Conservation (phyloP, 2,329 filamentous ascomycete species). For the Beauveria australis region DNA sequence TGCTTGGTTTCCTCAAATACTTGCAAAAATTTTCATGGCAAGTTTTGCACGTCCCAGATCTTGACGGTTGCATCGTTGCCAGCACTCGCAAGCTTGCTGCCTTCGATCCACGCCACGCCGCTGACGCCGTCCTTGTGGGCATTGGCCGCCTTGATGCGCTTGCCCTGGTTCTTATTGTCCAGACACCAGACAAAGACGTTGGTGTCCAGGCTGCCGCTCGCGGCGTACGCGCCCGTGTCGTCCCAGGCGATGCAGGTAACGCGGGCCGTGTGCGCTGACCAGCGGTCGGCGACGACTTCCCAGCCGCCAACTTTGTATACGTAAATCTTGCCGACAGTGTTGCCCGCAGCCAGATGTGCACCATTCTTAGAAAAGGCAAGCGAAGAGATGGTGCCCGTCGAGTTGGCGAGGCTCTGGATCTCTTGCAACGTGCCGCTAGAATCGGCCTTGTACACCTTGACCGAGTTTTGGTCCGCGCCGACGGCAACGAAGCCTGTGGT, state of each 20-base stretch:
- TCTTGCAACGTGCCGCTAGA: constrained; percentile 47
- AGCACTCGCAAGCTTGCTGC: constrained; percentile 63
- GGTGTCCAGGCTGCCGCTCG: constrained; percentile 80
- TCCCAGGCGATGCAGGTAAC: constrained; percentile 66
- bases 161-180: constrained; percentile 66
- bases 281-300: constrained; percentile 68
- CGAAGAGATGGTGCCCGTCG: constrained; percentile 64
- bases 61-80: constrained; percentile 89
- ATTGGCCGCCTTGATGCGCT: constrained; percentile 74
- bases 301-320: constrained; percentile 59
- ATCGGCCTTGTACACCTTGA: constrained; percentile 61
- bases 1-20: not conserved
- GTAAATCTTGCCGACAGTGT: constrained; percentile 77
- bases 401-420: constrained; percentile 53
- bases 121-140: constrained; percentile 95
- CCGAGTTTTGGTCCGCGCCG: constrained; percentile 63
- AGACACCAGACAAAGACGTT: constrained; percentile 91
- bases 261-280: constrained; percentile 53
- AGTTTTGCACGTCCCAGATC: constrained; percentile 55
- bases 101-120: constrained; percentile 72
- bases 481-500: constrained; percentile 62
- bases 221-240: constrained; percentile 64
- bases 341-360: constrained; percentile 72
- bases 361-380: constrained; percentile 78
- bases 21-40: constrained; percentile 16